A percentile compares a stretch with the other conserved stretches of the same genome.
Evolutionary conservation across 2,329 filamentous ascomycete genomes (phyloP).

Genomic region (Botrytis paeoniae): DNA sequence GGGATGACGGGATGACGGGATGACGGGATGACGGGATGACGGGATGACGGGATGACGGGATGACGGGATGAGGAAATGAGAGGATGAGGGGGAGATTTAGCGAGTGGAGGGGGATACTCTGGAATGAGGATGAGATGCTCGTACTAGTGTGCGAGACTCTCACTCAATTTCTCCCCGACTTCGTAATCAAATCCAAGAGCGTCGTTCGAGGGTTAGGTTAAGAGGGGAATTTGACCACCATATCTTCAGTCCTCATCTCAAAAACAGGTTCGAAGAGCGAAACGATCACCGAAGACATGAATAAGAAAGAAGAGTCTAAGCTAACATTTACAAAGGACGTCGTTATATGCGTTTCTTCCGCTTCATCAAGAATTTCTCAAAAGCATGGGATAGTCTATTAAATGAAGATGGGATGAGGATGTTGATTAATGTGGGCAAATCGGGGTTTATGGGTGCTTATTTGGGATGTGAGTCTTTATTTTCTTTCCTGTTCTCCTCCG

Average conservation of each 20-base stretch:
- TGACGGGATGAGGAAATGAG: no score
- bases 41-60: no score
- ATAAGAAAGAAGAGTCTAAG: background rate
- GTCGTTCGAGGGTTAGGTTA: background rate
- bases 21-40: no score
- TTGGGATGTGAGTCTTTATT: slow-evolving; percentile 44
- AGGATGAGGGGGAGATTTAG: no score
- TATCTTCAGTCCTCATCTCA: background rate
- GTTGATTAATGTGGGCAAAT: slow-evolving; percentile 54
- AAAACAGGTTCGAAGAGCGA: background rate
- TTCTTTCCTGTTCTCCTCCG: background rate
- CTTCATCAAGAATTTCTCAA: slow-evolving; percentile 59
- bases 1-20: no score
- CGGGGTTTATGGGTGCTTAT: slow-evolving; percentile 63
- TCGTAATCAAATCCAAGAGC: background rate
- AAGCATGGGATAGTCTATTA: slow-evolving; percentile 46
- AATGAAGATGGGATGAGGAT: slow-evolving; percentile 38
- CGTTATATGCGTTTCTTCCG: slow-evolving; percentile 67
- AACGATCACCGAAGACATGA: background rate
- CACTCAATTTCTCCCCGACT: background rate
- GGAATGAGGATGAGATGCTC: background rate
- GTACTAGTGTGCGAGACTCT: background rate
- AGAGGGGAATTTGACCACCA: background rate
- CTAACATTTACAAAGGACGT: slow-evolving; percentile 42
- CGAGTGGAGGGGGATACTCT: background rate